A percentile compares a stretch with the other conserved stretches of the same genome.
phyloP scores from a whole-genome alignment of 345 rosid species.

The Eucalyptus sp. region DNA sequence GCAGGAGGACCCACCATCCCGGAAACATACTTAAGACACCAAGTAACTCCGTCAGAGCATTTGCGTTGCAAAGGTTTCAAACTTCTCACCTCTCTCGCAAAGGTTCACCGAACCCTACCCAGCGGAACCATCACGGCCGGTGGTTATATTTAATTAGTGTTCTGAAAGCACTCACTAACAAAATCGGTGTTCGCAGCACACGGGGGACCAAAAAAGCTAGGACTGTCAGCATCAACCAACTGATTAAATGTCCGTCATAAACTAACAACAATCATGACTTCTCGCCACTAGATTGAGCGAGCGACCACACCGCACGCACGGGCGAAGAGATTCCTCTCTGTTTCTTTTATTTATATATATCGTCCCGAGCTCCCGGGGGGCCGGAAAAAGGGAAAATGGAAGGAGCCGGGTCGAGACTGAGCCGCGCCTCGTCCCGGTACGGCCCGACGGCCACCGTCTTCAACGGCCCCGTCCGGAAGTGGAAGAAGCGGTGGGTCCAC shows the following conservation, averaged over 20 bases:
- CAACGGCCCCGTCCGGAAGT: constrained; percentile 86
- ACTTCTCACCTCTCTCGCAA: too few species aligned
- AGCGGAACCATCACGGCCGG: too few species aligned
- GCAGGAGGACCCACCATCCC: too few species aligned
- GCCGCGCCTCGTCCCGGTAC: constrained; percentile 76
- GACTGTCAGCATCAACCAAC: background rate
- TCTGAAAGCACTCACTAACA: background rate
- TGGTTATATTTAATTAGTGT: background rate
- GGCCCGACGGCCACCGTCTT: constrained; percentile 62
- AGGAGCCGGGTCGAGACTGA: constrained; percentile 77
- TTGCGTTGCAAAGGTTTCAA: too few species aligned
- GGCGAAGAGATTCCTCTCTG: background rate
- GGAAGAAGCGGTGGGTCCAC: constrained; percentile 99
- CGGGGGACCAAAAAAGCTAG: background rate
- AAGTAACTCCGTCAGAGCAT: too few species aligned
- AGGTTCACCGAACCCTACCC: fast-evolving
- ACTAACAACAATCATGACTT: background rate
- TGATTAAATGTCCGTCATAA: background rate
- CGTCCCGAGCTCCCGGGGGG: background rate
- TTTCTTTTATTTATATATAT: background rate
- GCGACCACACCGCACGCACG: background rate
- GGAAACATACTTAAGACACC: too few species aligned
- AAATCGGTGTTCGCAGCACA: background rate
- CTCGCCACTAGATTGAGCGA: background rate
- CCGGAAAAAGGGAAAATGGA: constrained; percentile 28